Conservation (phyloP, 192 early-diverging fungal genomes). For the Pilaira anomala region DNA sequence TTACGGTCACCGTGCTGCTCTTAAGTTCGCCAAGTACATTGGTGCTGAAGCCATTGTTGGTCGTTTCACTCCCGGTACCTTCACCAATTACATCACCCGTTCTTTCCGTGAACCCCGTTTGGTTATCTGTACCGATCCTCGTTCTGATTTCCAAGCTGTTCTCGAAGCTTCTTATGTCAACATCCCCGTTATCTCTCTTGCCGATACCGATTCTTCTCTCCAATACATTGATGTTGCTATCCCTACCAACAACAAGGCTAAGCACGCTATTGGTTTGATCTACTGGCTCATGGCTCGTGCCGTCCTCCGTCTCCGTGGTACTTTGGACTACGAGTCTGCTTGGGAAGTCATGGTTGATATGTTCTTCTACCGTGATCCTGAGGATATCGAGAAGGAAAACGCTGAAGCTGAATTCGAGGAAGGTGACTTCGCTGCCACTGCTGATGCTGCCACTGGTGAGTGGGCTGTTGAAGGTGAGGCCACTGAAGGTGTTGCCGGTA, state of each 20-base stretch:
- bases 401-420: slow-evolving; percentile 51
- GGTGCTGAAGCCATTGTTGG: slow-evolving; percentile 99
- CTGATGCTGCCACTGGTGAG: slow-evolving; percentile 42
- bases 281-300: slow-evolving; percentile 98
- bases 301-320: slow-evolving; percentile 96
- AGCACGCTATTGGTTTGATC: slow-evolving; percentile 97
- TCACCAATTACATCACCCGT: slow-evolving; percentile 99
- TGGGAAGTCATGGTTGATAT: slow-evolving; percentile 99
- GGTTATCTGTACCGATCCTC: slow-evolving; percentile 96
- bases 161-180: slow-evolving; percentile 99
- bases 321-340: slow-evolving; percentile 74
- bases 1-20: slow-evolving; percentile 97
- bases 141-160: slow-evolving; percentile 98
- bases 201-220: slow-evolving; percentile 96
- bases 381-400: slow-evolving; percentile 93
- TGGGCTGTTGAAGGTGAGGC: slow-evolving; percentile 67
- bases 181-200: slow-evolving; percentile 99
- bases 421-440: slow-evolving; percentile 30
- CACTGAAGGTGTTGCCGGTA: slow-evolving; percentile 43
- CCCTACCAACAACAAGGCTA: slow-evolving; percentile 99
- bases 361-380: slow-evolving; percentile 99
- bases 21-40: slow-evolving; percentile 98
- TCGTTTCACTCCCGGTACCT: slow-evolving; percentile 99
- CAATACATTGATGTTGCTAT: slow-evolving; percentile 96
- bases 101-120: slow-evolving; percentile 99